Percentiles rank a stretch among this genome's conserved stretches.
phyloP scores from a whole-genome alignment of 164 flowering plant species.

The Sedum album region DNA sequence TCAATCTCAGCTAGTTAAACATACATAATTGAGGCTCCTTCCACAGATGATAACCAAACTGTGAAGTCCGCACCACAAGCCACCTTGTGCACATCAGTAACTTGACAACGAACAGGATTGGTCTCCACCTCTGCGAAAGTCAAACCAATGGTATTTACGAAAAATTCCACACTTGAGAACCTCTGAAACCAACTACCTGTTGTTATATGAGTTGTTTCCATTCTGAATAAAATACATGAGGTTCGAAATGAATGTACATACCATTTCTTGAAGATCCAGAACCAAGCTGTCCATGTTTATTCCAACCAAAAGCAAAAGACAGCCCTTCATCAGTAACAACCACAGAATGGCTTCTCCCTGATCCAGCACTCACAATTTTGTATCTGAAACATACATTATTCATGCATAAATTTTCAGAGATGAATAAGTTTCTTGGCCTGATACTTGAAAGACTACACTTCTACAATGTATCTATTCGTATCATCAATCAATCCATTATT shows the following conservation, averaged over 20 bases:
- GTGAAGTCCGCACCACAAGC: constrained; percentile 96
- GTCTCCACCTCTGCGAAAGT: constrained; percentile 57
- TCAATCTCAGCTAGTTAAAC: constrained; percentile 23
- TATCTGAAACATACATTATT: constrained; percentile 37
- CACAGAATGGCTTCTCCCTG: constrained; percentile 82
- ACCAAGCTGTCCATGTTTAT: constrained; percentile 96
- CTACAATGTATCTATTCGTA: neutral
- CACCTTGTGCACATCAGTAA: constrained; percentile 52
- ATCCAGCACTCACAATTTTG: constrained; percentile 65
- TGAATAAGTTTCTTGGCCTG: neutral
- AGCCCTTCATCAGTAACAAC: constrained; percentile 75
- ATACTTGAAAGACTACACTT: neutral
- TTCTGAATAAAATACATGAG: neutral
- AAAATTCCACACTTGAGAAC: neutral
- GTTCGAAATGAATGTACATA: constrained; percentile 9
- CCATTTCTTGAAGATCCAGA: constrained; percentile 76
- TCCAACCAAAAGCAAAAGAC: constrained; percentile 92
- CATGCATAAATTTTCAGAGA: constrained; percentile 11
- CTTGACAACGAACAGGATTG: constrained; percentile 78
- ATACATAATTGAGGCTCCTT: constrained; percentile 93
- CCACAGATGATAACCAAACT: constrained; percentile 80
- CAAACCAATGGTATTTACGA: constrained; percentile 29
- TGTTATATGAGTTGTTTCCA: neutral
- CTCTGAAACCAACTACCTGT: neutral
- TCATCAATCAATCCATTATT: neutral